Conservation (phyloP, 805 yeast species). For the Suhomyces pyralidae region DNA sequence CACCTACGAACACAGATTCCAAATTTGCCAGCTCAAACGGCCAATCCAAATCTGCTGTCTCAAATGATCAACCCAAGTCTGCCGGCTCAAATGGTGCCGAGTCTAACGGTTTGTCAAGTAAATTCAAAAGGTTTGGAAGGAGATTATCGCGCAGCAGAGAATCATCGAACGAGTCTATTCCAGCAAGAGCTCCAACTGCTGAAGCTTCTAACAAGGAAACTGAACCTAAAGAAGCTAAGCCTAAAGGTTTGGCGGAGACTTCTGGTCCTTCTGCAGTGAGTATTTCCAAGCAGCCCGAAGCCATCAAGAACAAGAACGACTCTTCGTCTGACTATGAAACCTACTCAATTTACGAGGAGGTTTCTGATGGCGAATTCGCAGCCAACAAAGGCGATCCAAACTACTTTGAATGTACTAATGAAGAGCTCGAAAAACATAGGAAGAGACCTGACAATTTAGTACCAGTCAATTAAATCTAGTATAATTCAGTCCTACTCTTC, state of each 20-base stretch:
- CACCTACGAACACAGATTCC: neutral
- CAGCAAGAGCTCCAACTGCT: neutral
- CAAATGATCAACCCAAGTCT: neutral
- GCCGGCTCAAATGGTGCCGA: neutral
- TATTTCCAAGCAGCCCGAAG: conserved; percentile 5
- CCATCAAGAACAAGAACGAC: neutral
- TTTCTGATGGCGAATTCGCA: conserved; percentile 46
- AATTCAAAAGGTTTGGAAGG: conserved; percentile 15
- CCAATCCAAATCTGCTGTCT: neutral
- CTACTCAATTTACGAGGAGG: conserved; percentile 43
- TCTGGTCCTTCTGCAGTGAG: neutral
- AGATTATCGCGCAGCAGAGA: conserved; percentile 5
- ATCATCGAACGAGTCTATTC: neutral
- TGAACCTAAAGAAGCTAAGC: neutral
- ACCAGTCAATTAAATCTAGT: neutral
- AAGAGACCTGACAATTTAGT: neutral
- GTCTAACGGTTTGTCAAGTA: conserved; percentile 15
- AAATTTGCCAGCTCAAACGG: neutral
- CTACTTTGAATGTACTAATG: conserved; percentile 38
- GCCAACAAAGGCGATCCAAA: conserved; percentile 46
- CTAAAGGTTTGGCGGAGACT: neutral
- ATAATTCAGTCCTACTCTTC: neutral
- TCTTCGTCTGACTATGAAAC: conserved; percentile 12
- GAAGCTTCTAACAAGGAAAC: neutral
- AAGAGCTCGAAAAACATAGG: conserved; percentile 13